Base-by-base conservation (phyloP, 2,329 filamentous ascomycete species). In the Diaporthe sp. region DNA sequence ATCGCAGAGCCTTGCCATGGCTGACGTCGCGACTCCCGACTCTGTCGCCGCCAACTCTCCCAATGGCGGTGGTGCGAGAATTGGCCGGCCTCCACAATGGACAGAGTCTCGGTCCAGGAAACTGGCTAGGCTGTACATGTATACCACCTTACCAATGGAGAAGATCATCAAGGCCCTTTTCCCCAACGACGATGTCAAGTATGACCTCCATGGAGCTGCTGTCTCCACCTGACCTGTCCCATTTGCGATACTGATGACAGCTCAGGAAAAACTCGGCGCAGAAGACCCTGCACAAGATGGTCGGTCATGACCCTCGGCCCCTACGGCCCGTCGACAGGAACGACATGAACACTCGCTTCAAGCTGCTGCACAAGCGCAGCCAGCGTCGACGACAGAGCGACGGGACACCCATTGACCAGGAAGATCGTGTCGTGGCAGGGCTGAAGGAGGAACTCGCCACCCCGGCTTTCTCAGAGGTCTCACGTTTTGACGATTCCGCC, bases 281-380 rank as follows among this genome's bases (percentile, higher is more conserved):
- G 79, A 91, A 92, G 82, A 90, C 88, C 31, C 86, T 91, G 77
- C 88, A 89, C 72, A 83, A 84, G 10, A 86, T 90, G 76, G 85
- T 92, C 44, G 89, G 90, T 77, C 90, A 91, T 76, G 88, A 92
- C 51, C 88, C 89, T 42, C 86, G 90, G 79, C 91, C 89, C 86
- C 84, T 91, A 68, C 87, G 89, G 28, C 89, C 90, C 1, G 86
- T 86, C 75, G 86, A 84, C 49, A 83, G 86, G 15, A 84, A 85
- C 25, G 89, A 91, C 70, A 89, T 90, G 86, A 83, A 83, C 59
- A 85, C 86, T 44, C 88, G 89, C 39, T 84, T 91, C 68, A 82
- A 82, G 81, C 83, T 25, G 81, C 82, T 25, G 87, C 87, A 34
- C 82, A 84, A 7, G 83, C 75, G 75, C 44, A 76, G 75, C 49